These are phyloP conservation scores for Talaromyces amestolkiae DNA, from an alignment of 2,329 filamentous ascomycete species.

Conservation along the genomic window DNA sequence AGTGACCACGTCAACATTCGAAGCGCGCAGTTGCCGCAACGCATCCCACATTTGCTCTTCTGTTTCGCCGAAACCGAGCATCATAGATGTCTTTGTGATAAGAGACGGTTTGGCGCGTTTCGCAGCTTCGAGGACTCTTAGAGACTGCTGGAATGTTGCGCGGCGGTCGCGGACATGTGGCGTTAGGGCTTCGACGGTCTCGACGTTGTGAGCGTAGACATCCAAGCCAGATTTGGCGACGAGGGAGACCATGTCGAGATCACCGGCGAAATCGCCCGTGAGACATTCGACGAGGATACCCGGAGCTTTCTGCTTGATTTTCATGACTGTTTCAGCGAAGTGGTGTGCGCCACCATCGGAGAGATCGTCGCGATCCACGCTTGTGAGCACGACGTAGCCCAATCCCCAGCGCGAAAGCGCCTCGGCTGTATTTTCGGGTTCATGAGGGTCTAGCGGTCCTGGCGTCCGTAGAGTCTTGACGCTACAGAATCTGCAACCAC, in stretches of 20 bases:
- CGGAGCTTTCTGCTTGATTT: conserved; percentile 76
- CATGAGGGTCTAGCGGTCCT: conserved; percentile 85
- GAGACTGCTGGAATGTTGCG: conserved; percentile 82
- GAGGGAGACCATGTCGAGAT: conserved; percentile 79
- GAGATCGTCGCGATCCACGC: conserved; percentile 89
- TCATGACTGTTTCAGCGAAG: conserved; percentile 89
- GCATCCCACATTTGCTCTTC: conserved; percentile 81
- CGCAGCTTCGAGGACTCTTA: conserved; percentile 74
- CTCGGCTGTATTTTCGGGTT: conserved; percentile 95
- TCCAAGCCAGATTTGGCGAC: conserved; percentile 88
- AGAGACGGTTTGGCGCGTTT: conserved; percentile 74
- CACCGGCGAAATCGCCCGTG: conserved; percentile 79
- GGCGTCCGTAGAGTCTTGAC: conserved; percentile 81
- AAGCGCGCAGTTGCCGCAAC: conserved; percentile 72
- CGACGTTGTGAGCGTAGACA: conserved; percentile 95
- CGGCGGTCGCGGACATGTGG: conserved; percentile 85
- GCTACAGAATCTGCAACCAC: conserved; percentile 93
- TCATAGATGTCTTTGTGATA: conserved; percentile 98
- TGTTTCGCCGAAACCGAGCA: conserved; percentile 91
- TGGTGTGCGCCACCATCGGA: conserved; percentile 83
- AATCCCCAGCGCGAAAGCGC: conserved; percentile 88
- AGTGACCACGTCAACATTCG: conserved; percentile 88
- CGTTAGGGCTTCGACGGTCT: conserved; percentile 88
- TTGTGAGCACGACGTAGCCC: conserved; percentile 92
- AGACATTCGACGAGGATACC: conserved; percentile 47